Percentiles rank a stretch among this genome's conserved stretches.
phyloP scores from a whole-genome alignment of 257 asterid species.

The Solanum clarkiae region DNA sequence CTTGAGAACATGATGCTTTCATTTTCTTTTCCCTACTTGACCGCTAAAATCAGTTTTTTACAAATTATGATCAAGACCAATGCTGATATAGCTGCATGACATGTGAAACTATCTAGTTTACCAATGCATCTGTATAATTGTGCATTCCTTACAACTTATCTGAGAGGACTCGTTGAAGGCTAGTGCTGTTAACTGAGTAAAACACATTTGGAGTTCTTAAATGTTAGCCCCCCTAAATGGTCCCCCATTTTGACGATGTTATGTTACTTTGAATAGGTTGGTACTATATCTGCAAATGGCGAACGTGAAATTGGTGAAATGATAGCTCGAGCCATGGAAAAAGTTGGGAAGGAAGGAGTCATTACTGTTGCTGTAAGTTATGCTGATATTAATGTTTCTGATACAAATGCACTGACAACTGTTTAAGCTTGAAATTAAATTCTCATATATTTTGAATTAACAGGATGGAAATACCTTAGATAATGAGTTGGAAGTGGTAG shows the following conservation, averaged over 20 bases:
- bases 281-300: conserved; percentile 81
- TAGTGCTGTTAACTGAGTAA: neutral
- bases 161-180: neutral
- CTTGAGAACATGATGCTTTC: neutral
- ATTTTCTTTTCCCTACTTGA: neutral
- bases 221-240: conserved; percentile 1
- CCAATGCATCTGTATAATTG: neutral
- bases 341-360: conserved; percentile 94
- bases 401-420: neutral
- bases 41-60: neutral
- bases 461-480: conserved; percentile 85
- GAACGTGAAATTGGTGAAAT: conserved; percentile 82
- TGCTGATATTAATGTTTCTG: neutral
- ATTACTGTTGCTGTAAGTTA: conserved; percentile 64
- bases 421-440: neutral
- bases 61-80: neutral
- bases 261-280: conserved; percentile 42
- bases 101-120: neutral
- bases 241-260: neutral
- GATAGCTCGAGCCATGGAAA: conserved; percentile 86
- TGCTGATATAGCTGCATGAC: neutral
- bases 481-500: conserved; percentile 88
- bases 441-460: neutral
- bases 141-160: neutral
- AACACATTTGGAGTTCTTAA: neutral